phyloP scores from a whole-genome alignment of 2,329 filamentous ascomycete genomes.

The Aureobasidium uvarum region DNA sequence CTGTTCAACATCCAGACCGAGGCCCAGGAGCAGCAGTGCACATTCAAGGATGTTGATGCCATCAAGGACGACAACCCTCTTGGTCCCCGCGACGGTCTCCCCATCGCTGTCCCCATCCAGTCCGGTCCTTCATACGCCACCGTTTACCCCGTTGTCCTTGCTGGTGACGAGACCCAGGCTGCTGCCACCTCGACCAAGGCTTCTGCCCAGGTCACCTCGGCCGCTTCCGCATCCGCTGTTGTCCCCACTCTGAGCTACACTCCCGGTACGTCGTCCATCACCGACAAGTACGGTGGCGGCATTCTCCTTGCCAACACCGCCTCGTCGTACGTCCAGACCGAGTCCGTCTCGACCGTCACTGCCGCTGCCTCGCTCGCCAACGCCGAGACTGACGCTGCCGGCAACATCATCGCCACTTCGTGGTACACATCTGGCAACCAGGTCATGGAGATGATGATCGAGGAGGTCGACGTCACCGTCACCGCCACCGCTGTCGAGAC shows the following conservation, averaged over 20 bases:
- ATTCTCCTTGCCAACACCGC: constrained; percentile 36
- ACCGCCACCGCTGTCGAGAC: constrained; percentile 38
- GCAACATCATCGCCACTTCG: constrained; percentile 41
- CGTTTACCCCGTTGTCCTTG: constrained; percentile 36
- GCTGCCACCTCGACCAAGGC: constrained; percentile 31
- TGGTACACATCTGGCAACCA: constrained; percentile 45
- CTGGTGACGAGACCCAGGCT: constrained; percentile 31
- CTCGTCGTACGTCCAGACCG: constrained; percentile 21
- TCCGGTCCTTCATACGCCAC: constrained; percentile 46
- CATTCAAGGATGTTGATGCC: constrained; percentile 56
- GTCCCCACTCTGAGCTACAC: constrained; percentile 41
- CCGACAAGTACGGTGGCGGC: constrained; percentile 39
- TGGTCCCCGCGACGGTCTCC: constrained; percentile 59
- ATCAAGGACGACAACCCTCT: constrained; percentile 61
- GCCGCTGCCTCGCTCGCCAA: constrained; percentile 33
- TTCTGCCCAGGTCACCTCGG: constrained; percentile 20
- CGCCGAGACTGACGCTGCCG: constrained; percentile 24
- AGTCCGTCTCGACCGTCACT: constrained; percentile 29
- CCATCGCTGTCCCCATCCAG: constrained; percentile 60
- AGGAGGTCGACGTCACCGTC: constrained; percentile 46
- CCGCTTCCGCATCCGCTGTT: constrained; percentile 28
- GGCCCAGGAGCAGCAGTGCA: constrained; percentile 57
- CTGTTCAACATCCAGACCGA: constrained; percentile 69
- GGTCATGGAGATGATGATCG: constrained; percentile 48
- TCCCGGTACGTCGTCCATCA: constrained; percentile 35